Base-by-base conservation (phyloP, 2,329 filamentous ascomycete species). In the Nemania abortiva region DNA sequence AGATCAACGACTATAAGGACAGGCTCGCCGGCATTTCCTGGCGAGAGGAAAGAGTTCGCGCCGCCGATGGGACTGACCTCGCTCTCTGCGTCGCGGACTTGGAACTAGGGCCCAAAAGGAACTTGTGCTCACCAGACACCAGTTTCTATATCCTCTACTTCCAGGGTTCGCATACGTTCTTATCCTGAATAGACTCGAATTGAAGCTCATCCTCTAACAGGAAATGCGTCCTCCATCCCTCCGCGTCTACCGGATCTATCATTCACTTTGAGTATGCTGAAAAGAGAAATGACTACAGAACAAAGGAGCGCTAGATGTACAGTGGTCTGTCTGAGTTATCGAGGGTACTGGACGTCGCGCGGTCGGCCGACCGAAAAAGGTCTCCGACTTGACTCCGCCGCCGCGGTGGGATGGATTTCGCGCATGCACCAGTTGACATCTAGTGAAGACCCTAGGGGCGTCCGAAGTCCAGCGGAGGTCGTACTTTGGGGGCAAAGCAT, bases 401-500 rank as follows among this genome's bases (percentile, higher is more conserved):
- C 92, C 0, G 87, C 90, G 7, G 76, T 92, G 24, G 74, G 82
- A 10, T 93, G 91, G 90, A 84, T 91, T 27, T 82, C 82, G 3
- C 75, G 85, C 20, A 70, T 80, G 27, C 83, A 86, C 63, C 72
- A 73, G 45, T 75, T 73, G 47, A 66, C 56, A 49, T 69, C 47
- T 29, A 59, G 22, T 60, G 60, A 37, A 24, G 59, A 66, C 50
- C 47, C 45, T 52, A 37, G 49, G 13, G 49, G 34, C 31, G 64
- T 55, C 34, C 72, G n/a, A 56, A 62, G 61, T 52, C 66, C 72
- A 58, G 66, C 78, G 45, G 56, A 77, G 72, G 55, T 93, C 0
- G 75, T 94, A 0, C 80, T 95, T 11, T 95, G 92, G 92, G 92
- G 92, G 0, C 92, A 95, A 78, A 93, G 90, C 71, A 89, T 95